A percentile compares a stretch with the other conserved stretches of the same genome.
Conservation (phyloP, 108 stramenopile genomes). For the Epipyxis sp. region DNA sequence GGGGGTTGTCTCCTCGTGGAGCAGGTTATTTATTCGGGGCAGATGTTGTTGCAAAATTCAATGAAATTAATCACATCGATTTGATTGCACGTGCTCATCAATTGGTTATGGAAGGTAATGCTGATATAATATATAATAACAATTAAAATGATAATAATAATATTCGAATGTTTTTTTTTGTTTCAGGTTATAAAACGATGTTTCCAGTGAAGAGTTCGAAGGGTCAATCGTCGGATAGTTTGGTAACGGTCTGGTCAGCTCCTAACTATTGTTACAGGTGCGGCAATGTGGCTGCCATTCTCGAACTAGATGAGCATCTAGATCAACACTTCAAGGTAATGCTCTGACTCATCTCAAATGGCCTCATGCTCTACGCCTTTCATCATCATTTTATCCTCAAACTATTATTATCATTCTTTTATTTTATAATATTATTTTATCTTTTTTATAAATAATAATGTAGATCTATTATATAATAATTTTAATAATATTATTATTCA, state of each 20-base stretch:
- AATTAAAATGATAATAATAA: too few species aligned
- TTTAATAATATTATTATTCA: not conserved
- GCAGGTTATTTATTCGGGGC: slow-evolving; percentile 97
- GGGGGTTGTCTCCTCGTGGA: slow-evolving; percentile 94
- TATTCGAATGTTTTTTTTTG: too few species aligned
- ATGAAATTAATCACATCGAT: slow-evolving; percentile 80
- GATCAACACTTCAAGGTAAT: slow-evolving; percentile 75
- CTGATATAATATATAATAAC: too few species aligned
- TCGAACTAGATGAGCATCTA: slow-evolving; percentile 93
- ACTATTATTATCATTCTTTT: too few species aligned
- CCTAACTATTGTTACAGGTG: slow-evolving; percentile 99
- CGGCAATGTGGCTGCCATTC: slow-evolving; percentile 91
- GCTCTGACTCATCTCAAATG: too few species aligned
- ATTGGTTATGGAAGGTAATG: slow-evolving; percentile 86
- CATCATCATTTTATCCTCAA: too few species aligned
- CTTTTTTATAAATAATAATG: not conserved
- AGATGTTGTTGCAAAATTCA: slow-evolving; percentile 93
- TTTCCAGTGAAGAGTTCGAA: slow-evolving; percentile 52
- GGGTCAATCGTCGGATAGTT: slow-evolving; percentile 59
- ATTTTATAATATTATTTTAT: too few species aligned
- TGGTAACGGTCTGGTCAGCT: slow-evolving; percentile 98
- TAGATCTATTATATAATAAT: not conserved
- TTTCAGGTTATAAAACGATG: slow-evolving; percentile 86
- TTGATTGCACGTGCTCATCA: slow-evolving; percentile 92
- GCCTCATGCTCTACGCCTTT: too few species aligned